phyloP scores from a whole-genome alignment of 139 green algal species.

The Haematococcus lacustris region DNA sequence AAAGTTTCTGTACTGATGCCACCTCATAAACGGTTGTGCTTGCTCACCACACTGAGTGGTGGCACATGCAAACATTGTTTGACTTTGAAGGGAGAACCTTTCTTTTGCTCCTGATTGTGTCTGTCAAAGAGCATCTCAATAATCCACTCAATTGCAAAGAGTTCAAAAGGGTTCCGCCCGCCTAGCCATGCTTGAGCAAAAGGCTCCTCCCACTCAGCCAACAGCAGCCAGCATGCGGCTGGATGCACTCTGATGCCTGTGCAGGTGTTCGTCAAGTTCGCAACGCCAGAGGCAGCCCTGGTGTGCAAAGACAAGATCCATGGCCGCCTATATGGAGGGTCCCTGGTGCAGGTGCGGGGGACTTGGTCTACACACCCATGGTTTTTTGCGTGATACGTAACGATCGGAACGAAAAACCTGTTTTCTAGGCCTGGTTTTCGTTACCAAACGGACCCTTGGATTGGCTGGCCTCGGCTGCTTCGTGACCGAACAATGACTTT shows the following conservation, averaged over 20 bases:
- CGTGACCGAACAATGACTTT: no score
- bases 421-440: no score
- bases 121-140: not conserved
- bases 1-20: not conserved
- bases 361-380: not conserved
- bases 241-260: no score
- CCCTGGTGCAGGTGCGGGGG: conserved; percentile 10
- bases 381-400: no score
- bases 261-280: conserved; percentile 21
- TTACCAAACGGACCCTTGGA: no score
- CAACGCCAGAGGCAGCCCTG: not conserved
- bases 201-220: no score
- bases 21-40: not conserved
- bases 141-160: no score
- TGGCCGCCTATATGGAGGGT: conserved; percentile 20
- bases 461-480: no score
- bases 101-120: not conserved
- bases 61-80: not conserved
- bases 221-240: no score
- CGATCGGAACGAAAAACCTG: no score
- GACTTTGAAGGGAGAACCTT: not conserved
- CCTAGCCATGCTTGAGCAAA: no score
- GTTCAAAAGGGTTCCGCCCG: no score
- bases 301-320: conserved; percentile 16
- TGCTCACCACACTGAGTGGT: not conserved